Percentiles rank a stretch among this genome's conserved stretches.
phyloP scores from a whole-genome alignment of 2,329 filamentous ascomycete species.

The Delphinella strobiligena region DNA sequence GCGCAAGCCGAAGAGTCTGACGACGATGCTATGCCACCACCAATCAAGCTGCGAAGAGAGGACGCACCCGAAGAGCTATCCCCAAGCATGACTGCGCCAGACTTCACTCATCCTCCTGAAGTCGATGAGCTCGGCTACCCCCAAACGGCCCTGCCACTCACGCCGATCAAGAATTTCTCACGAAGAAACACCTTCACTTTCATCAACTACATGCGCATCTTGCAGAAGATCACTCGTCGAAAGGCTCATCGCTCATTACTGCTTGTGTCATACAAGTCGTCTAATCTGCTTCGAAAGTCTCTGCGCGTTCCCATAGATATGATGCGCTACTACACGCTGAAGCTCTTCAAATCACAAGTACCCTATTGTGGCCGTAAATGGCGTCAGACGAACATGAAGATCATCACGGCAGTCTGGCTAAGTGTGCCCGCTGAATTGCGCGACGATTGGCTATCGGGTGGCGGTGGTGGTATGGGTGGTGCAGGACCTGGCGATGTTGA shows the following conservation, averaged over 20 bases:
- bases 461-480: constrained; percentile 30
- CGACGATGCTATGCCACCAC: constrained; percentile 76
- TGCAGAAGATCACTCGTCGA: constrained; percentile 94
- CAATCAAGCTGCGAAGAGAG: constrained; percentile 42
- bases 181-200: constrained; percentile 90
- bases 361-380: constrained; percentile 97
- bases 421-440: constrained; percentile 85
- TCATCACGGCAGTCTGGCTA: constrained; percentile 93
- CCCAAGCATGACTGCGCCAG: constrained; percentile 9
- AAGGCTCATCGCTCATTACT: constrained; percentile 92
- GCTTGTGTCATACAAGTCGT: constrained; percentile 90
- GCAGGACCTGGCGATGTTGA: constrained; percentile 55
- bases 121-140: constrained; percentile 86
- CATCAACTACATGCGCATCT: constrained; percentile 88
- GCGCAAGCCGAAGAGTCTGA: constrained; percentile 31
- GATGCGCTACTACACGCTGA: constrained; percentile 85
- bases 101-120: constrained; percentile 33
- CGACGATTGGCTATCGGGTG: constrained; percentile 88
- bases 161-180: constrained; percentile 80
- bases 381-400: constrained; percentile 96
- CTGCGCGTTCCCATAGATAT: constrained; percentile 82
- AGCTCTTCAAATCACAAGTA: constrained; percentile 97
- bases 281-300: constrained; percentile 79
- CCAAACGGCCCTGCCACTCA: constrained; percentile 53
- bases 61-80: constrained; percentile 18